A percentile compares a stretch with the other conserved stretches of the same genome.
These are phyloP conservation scores for Pythium plurisporium DNA, from an alignment of 352 stramenopile species.

Conservation along the genomic window DNA sequence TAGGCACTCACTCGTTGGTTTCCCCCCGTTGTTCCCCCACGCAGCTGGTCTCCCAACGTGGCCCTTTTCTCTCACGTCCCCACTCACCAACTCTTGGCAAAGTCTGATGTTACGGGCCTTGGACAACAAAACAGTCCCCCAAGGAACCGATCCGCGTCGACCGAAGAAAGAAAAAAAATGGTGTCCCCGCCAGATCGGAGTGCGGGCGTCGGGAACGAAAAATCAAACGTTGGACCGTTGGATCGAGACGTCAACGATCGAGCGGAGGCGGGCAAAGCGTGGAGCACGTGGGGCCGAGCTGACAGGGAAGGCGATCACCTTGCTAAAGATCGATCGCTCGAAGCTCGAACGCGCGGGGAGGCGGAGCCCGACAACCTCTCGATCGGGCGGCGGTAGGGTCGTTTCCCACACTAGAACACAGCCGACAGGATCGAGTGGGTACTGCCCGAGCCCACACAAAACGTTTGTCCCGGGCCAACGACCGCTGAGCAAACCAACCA, in stretches of 20 bases:
- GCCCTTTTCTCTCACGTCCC: slow-evolving; percentile 21
- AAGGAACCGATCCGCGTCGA: too few relatives aligned
- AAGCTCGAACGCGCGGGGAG: background rate
- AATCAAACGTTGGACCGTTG: too few relatives aligned
- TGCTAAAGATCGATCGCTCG: too few relatives aligned
- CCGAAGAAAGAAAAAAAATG: background rate
- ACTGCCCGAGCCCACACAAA: background rate
- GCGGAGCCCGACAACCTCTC: background rate
- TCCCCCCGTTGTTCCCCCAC: slow-evolving; percentile 4
- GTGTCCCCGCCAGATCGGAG: too few relatives aligned
- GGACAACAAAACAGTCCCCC: too few relatives aligned
- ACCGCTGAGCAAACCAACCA: background rate
- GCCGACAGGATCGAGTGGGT: background rate
- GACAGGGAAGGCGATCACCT: too few relatives aligned
- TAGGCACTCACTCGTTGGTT: background rate
- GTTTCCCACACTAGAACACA: slow-evolving; percentile 21
- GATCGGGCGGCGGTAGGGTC: slow-evolving; percentile 2
- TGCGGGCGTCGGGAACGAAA: too few relatives aligned
- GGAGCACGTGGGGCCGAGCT: too few relatives aligned
- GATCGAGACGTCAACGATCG: too few relatives aligned
- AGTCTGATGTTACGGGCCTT: slow-evolving; percentile 5
- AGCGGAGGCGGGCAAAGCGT: too few relatives aligned
- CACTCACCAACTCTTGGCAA: background rate
- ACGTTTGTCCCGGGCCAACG: slow-evolving; percentile 4
- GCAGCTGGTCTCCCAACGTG: slow-evolving; percentile 1